A percentile compares a stretch with the other conserved stretches of the same genome.
Evolutionary conservation across 2,329 filamentous ascomycete genomes (phyloP).

Genomic region (Geosmithia flava): DNA sequence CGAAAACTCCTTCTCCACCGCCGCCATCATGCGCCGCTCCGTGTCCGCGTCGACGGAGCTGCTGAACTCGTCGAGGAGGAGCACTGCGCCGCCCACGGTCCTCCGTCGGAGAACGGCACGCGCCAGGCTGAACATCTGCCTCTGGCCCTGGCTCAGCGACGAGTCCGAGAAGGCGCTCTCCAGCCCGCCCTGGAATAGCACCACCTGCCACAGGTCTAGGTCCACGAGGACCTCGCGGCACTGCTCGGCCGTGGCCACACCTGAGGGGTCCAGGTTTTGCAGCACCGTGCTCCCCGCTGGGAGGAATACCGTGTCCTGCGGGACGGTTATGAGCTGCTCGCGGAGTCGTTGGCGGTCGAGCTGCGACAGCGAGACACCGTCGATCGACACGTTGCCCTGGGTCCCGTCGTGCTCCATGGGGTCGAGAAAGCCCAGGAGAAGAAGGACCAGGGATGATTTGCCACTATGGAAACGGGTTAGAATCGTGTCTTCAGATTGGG

Average conservation of each 20-base stretch:
- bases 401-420: conserved; percentile 12
- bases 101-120: conserved; percentile 37
- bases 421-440: conserved; percentile 27
- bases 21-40: conserved; percentile 26
- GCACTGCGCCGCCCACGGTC: conserved; percentile 9
- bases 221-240: conserved; percentile 21
- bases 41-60: conserved; percentile 27
- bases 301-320: conserved; percentile 41
- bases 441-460: conserved; percentile 28
- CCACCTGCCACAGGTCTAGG: conserved; percentile 18
- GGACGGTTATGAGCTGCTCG: conserved; percentile 34
- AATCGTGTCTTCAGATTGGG: background rate
- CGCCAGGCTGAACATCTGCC: conserved; percentile 51
- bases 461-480: conserved; percentile 14
- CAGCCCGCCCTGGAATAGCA: conserved; percentile 20
- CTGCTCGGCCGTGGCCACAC: conserved; percentile 14
- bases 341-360: conserved; percentile 30
- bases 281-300: conserved; percentile 26
- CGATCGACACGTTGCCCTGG: conserved; percentile 24
- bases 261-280: conserved; percentile 29
- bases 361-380: conserved; percentile 19
- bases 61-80: conserved; percentile 30
- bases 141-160: conserved; percentile 44
- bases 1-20: conserved; percentile 25
- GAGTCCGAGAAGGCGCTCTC: conserved; percentile 27